Evolutionary conservation across 805 yeast species (phyloP).

Genomic region (Kazachstania kunashirensis): DNA sequence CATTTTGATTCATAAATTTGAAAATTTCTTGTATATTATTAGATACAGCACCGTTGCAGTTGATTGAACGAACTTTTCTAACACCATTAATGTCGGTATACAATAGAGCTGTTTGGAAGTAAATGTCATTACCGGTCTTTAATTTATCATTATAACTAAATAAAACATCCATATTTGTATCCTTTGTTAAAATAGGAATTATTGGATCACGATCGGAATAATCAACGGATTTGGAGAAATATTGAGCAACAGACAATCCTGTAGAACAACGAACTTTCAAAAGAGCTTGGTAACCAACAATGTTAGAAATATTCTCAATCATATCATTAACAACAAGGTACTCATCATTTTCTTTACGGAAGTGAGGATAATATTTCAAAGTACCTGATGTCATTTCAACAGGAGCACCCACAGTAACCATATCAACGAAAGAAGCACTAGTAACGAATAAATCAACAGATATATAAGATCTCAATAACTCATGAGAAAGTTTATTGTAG

Average conservation of each 20-base stretch:
- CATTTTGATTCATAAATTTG: constrained; percentile 71
- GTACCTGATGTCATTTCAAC: constrained; percentile 63
- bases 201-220: constrained; percentile 47
- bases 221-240: constrained; percentile 52
- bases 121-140: constrained; percentile 63
- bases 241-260: constrained; percentile 72
- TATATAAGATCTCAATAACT: constrained; percentile 46
- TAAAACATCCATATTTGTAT: constrained; percentile 60
- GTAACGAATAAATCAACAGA: constrained; percentile 73
- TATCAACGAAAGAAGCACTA: constrained; percentile 54
- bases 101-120: constrained; percentile 82
- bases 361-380: constrained; percentile 55
- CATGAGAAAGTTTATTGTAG: constrained; percentile 50
- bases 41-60: constrained; percentile 72
- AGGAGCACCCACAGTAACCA: constrained; percentile 62
- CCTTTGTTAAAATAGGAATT: constrained; percentile 54
- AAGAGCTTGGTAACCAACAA: constrained; percentile 69
- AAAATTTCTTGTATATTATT: constrained; percentile 65
- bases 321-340: constrained; percentile 52
- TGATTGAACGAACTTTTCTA: constrained; percentile 79
- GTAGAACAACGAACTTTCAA: constrained; percentile 78
- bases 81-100: constrained; percentile 72
- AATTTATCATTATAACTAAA: constrained; percentile 65
- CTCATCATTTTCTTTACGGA: constrained; percentile 61
- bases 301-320: constrained; percentile 39